Percentiles rank a stretch among this genome's conserved stretches.
Conservation (phyloP, 129 eudicot genomes). For the Saposhnikovia divaricata region DNA sequence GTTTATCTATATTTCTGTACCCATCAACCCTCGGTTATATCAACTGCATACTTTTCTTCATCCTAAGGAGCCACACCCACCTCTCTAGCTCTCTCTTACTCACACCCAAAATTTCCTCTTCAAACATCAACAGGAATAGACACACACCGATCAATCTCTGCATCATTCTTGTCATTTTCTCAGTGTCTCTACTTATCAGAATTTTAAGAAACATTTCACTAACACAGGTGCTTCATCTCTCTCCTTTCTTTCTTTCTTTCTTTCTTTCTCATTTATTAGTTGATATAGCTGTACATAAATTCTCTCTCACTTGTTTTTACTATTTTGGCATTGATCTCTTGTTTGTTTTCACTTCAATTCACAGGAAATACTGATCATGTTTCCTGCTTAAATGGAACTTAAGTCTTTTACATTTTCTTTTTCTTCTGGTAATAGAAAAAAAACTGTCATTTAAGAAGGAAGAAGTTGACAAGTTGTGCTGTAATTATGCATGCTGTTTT, state of each 20-base stretch:
- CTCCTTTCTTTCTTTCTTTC: background rate
- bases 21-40: constrained; percentile 5
- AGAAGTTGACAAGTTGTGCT: background rate
- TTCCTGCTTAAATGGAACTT: background rate
- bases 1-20: constrained; percentile 1
- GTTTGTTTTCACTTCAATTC: background rate
- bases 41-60: constrained; percentile 4
- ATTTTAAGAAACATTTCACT: background rate
- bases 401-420: background rate
- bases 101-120: background rate
- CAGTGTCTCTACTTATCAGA: background rate
- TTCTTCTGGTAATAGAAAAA: background rate
- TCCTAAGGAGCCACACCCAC: constrained; percentile 5
- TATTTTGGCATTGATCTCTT: background rate
- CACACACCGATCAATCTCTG: background rate
- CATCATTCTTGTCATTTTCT: constrained; percentile 1
- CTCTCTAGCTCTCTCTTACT: constrained; percentile 3
- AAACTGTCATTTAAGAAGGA: background rate
- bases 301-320: background rate
- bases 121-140: background rate
- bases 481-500: background rate
- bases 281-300: too few species aligned
- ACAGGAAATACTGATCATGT: constrained; percentile 1
- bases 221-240: background rate
- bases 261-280: too few species aligned